Evolutionary conservation across 192 early-diverging fungal species (phyloP), one percentile per base, ranked within the genome.

Genomic region (Backusella westeae): DNA sequence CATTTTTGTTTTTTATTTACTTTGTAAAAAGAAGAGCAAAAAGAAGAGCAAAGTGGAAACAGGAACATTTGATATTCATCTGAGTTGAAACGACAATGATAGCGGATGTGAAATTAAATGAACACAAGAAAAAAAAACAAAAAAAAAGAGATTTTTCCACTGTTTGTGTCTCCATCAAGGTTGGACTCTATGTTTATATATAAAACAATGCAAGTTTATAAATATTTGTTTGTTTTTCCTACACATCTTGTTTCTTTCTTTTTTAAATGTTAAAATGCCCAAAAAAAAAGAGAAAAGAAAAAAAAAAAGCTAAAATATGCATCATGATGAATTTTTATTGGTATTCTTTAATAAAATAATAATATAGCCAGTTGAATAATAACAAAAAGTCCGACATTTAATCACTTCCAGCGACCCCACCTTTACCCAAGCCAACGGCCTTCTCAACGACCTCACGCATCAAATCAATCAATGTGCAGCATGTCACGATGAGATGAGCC

Each of bases 1-100:
- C 96, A 98, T 97, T 23, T 59, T 73, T 69, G 36, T 71, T 32
- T 70, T 70, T 36, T 53, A 12, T 59, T 59, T 59, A 59, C 1
- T 49, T 49, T 39, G 38, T 10, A 44, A 44, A 49, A 49, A 49
- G 46, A 49, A 49, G 46, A 44, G 42, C 42, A 44, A 53, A n/a
- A 59, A 59, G 23, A 59, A 59, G 53, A 59, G 23, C 12, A 23
- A 59, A 59, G 5, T 23, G 23, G 17, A 26, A 21, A 53, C 17
- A 53, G 7, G 52, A 53, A 53, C 17, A 26, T 19, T 49, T 19
- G 19, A n/a, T 49, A 49, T 49, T 49, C 19, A 21, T 5, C 46
- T 19, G 46, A 49, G 46, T 49, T 49, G n/a, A 49, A 49, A 49
- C 19, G 19, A 49, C 46, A 49, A n/a, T 49, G 46, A 59, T 59